Conservation (phyloP, 169 alveolate species). For the Plasmodium falciparum region DNA sequence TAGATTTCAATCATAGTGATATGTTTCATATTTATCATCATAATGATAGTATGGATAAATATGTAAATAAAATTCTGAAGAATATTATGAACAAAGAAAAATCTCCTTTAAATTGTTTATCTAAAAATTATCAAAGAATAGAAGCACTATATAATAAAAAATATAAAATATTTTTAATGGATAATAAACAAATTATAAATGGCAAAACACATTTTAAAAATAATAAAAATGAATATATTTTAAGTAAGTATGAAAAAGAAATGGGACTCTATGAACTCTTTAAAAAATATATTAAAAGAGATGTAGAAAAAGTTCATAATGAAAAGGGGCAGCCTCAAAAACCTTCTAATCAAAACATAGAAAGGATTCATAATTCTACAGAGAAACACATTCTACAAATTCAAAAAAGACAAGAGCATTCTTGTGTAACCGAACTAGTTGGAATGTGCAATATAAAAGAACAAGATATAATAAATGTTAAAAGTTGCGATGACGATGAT, state of each 20-base stretch:
- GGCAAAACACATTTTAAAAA: constrained; percentile 33
- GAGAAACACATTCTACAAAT: no score
- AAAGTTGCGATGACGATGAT: no score
- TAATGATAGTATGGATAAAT: constrained; percentile 13
- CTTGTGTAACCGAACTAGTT: no score
- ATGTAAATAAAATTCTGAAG: constrained; percentile 62
- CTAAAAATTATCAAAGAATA: constrained; percentile 61
- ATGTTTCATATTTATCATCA: background rate
- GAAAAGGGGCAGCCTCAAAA: background rate
- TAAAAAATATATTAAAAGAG: constrained; percentile 24
- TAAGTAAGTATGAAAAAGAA: background rate
- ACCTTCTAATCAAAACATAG: background rate
- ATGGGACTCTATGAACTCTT: constrained; percentile 6
- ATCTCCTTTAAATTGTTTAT: constrained; percentile 45
- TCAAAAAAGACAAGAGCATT: no score
- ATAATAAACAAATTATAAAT: constrained; percentile 17
- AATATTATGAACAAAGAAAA: constrained; percentile 39
- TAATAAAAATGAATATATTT: constrained; percentile 10
- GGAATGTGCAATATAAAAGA: no score
- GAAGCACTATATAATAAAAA: constrained; percentile 54
- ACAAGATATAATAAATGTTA: no score
- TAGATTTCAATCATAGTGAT: no score
- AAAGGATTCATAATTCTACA: no score
- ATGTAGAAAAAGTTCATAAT: background rate
- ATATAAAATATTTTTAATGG: constrained; percentile 37